Evolutionary conservation across 768 basidiomycete species (phyloP), one percentile per base, ranked within the genome.

Genomic region (Kwoniella shandongensis): DNA sequence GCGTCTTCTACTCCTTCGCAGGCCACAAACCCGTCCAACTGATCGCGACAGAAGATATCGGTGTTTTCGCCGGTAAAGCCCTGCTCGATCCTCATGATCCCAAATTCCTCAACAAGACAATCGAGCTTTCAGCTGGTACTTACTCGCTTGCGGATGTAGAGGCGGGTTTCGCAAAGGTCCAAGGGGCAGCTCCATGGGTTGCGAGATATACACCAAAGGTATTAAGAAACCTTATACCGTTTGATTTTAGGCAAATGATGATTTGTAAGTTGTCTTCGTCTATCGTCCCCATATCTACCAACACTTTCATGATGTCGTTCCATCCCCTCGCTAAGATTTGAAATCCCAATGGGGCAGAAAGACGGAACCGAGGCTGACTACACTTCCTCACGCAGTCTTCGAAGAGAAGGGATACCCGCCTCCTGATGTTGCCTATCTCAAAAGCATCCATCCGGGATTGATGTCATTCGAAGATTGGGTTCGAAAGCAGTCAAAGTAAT

Each of bases 1-100:
- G 70, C 8, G 26, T 63, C 30, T 74, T 70, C 48, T 66, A 48
- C 27, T 52, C 64, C 5, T 30, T 54, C 26, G 15, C 62, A 4
- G 48, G 54, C 11, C 46, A 61, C 15, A 55, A 60, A 25, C 4
- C 27, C 17, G 18, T 58, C 41, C 52, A 66, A 27, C 48, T 73
- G 29, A 66, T 74, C 17, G 61, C 68, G 4, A 46, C 46, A 3
- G 58, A 63, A 23, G 73, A 72, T 44, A 70, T 72, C 27, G 71
- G 71, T 35, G 48, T 39, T 17, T 63, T 74, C 49, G 70, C 59
- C 11, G 67, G 57, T 10, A 58, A 68, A 30, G 70, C 70, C 13
- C 52, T 74, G 6, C 45, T 63, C 29, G 18, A 55, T 22, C 72
- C 70, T 6, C 44, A 49, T 15, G 36, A 61, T 27, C 47, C 45